Evolutionary conservation across 2,329 filamentous ascomycete species (phyloP).

Genomic region (Monosporascus ibericus): DNA sequence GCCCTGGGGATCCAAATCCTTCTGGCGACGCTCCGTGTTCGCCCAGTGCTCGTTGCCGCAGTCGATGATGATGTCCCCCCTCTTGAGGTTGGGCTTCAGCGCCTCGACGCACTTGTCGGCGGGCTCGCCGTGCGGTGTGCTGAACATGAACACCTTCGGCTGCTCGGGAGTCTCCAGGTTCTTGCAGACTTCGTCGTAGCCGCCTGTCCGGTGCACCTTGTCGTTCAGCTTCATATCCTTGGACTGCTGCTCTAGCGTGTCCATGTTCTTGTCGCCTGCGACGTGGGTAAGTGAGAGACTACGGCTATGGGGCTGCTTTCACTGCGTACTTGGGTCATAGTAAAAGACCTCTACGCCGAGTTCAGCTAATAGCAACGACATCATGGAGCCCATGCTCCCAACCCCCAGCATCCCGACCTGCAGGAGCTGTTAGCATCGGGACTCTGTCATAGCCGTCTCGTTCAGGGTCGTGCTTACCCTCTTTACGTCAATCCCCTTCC

Average conservation of each 20-base stretch:
- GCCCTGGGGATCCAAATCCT: constrained; percentile 47
- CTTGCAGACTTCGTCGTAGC: constrained; percentile 45
- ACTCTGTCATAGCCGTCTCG: too few species aligned
- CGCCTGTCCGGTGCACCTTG: constrained; percentile 26
- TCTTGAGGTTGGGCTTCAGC: constrained; percentile 41
- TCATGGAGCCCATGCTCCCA: constrained; percentile 54
- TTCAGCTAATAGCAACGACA: constrained; percentile 54
- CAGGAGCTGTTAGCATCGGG: neutral
- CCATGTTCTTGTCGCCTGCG: constrained; percentile 35
- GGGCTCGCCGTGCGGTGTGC: constrained; percentile 39
- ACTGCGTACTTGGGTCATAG: constrained; percentile 39
- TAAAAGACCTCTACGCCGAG: constrained; percentile 48
- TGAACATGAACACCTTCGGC: constrained; percentile 47
- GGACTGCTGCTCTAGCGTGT: constrained; percentile 30
- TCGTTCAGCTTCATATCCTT: constrained; percentile 22
- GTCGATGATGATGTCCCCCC: constrained; percentile 62
- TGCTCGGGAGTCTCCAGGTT: constrained; percentile 29
- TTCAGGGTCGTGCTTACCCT: neutral
- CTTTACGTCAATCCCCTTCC: neutral
- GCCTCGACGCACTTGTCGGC: constrained; percentile 32
- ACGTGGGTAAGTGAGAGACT: neutral
- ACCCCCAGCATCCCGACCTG: constrained; percentile 52
- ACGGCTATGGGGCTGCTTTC: neutral
- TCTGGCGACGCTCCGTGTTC: constrained; percentile 58
- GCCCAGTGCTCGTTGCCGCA: constrained; percentile 63